Evolutionary conservation across 2,329 filamentous ascomycete species (phyloP).

Genomic region (Arthrocladium fulminans): DNA sequence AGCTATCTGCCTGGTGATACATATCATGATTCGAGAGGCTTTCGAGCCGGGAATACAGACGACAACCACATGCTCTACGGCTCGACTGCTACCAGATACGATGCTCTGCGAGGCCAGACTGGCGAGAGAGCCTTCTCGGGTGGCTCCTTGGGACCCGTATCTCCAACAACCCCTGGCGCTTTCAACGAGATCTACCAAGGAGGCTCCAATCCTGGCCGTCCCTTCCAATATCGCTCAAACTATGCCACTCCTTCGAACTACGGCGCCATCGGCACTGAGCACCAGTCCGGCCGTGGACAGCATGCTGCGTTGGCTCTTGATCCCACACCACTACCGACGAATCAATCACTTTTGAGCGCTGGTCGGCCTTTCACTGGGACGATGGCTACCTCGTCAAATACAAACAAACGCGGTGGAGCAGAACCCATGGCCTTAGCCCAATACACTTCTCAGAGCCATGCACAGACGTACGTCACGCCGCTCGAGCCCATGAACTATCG

Average conservation of each 20-base stretch:
- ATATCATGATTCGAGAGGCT: neutral
- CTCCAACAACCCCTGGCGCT: neutral
- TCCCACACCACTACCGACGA: slow-evolving; percentile 16
- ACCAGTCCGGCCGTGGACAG: slow-evolving; percentile 7
- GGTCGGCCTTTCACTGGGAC: slow-evolving; percentile 22
- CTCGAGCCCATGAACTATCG: slow-evolving; percentile 95
- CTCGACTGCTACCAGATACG: neutral
- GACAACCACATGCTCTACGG: neutral
- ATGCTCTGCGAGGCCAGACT: neutral
- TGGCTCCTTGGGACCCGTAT: neutral
- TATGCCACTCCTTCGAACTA: slow-evolving; percentile 1
- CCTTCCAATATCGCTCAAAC: slow-evolving; percentile 6
- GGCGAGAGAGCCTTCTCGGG: slow-evolving; percentile 5
- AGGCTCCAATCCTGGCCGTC: neutral
- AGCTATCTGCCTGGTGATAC: slow-evolving; percentile 1
- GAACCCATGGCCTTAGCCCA: slow-evolving; percentile 17
- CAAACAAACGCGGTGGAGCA: slow-evolving; percentile 16
- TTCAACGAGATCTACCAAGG: slow-evolving; percentile 6
- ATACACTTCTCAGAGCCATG: slow-evolving; percentile 46
- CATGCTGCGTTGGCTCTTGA: slow-evolving; percentile 12
- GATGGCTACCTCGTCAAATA: slow-evolving; percentile 11
- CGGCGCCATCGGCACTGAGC: slow-evolving; percentile 3
- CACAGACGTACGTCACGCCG: slow-evolving; percentile 71
- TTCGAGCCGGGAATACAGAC: neutral
- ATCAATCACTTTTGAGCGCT: slow-evolving; percentile 12